Conservation (phyloP, 2,329 filamentous ascomycete species). For the Sporothrix curviconia region DNA sequence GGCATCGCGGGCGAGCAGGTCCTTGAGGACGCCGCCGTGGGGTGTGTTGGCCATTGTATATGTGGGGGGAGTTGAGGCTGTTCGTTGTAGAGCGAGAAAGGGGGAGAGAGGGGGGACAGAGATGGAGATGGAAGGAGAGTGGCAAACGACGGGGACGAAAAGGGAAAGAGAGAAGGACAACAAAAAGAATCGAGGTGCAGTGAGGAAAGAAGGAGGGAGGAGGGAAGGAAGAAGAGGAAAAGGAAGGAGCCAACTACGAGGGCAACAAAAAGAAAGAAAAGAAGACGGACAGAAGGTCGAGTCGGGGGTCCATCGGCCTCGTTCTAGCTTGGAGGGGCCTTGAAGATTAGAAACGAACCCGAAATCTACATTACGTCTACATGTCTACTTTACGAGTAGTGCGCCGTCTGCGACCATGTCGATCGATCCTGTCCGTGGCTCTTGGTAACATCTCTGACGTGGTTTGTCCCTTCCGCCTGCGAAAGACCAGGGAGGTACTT, state of each 20-base stretch:
- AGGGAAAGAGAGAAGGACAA: not conserved
- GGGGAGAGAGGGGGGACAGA: not conserved
- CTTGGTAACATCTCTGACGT: not conserved
- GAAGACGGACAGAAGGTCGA: not conserved
- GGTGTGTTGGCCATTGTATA: constrained; percentile 60
- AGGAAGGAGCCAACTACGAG: not conserved
- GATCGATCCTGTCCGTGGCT: not conserved
- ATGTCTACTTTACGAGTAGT: too few relatives aligned
- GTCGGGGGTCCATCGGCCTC: not conserved
- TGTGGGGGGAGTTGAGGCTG: too few relatives aligned
- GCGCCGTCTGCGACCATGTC: too few relatives aligned
- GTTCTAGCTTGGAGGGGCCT: not conserved
- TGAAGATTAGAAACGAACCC: too few relatives aligned
- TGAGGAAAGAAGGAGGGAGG: not conserved
- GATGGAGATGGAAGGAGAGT: not conserved
- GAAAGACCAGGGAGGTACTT: not conserved
- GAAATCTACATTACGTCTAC: too few relatives aligned
- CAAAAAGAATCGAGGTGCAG: not conserved
- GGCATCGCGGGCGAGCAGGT: constrained; percentile 88
- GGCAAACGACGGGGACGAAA: not conserved
- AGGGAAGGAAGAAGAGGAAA: not conserved
- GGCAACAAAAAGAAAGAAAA: not conserved
- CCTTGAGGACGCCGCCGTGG: constrained; percentile 93
- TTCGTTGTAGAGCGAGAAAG: not conserved
- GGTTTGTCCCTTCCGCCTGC: not conserved